These are phyloP conservation scores for Colletotrichum sidae DNA, from an alignment of 2,329 filamentous ascomycete species.

Conservation along the genomic window DNA sequence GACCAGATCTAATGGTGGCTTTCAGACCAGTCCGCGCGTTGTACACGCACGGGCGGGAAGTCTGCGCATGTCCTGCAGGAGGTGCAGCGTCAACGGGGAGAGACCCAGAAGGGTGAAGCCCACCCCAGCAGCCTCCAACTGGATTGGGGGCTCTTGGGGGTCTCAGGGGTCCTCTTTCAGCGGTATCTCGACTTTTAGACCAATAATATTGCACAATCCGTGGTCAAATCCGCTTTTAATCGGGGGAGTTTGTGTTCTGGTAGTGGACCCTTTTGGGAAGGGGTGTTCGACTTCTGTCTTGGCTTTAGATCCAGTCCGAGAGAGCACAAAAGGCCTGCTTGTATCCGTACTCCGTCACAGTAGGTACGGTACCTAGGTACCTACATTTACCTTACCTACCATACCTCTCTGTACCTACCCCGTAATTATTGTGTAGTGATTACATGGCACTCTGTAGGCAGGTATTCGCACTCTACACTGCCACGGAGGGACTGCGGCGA, in stretches of 20 bases:
- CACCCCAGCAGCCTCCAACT: slow-evolving; percentile 7
- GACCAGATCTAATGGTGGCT: slow-evolving; percentile 22
- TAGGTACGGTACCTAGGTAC: no score
- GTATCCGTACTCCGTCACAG: no score
- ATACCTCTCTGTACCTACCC: no score
- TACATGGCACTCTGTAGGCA: no score
- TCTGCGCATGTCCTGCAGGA: slow-evolving; percentile 36
- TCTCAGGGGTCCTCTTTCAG: background rate
- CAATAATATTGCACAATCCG: slow-evolving; percentile 5
- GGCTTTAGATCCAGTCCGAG: slow-evolving; percentile 1
- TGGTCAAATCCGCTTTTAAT: slow-evolving; percentile 1
- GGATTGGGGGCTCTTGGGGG: slow-evolving; percentile 8
- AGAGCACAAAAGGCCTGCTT: background rate
- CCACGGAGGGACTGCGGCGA: slow-evolving; percentile 20
- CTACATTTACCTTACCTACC: no score
- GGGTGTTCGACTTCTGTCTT: background rate
- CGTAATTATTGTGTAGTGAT: no score
- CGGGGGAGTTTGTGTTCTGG: background rate
- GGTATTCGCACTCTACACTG: no score
- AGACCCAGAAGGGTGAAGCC: background rate
- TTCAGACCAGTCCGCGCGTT: slow-evolving; percentile 9
- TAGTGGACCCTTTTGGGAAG: background rate
- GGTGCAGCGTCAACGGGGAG: slow-evolving; percentile 30
- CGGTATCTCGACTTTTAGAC: background rate
- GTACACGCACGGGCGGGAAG: slow-evolving; percentile 33